These are phyloP conservation scores for Chimonanthus salicifolius DNA, from an alignment of 164 flowering plant species.

Conservation along the genomic window DNA sequence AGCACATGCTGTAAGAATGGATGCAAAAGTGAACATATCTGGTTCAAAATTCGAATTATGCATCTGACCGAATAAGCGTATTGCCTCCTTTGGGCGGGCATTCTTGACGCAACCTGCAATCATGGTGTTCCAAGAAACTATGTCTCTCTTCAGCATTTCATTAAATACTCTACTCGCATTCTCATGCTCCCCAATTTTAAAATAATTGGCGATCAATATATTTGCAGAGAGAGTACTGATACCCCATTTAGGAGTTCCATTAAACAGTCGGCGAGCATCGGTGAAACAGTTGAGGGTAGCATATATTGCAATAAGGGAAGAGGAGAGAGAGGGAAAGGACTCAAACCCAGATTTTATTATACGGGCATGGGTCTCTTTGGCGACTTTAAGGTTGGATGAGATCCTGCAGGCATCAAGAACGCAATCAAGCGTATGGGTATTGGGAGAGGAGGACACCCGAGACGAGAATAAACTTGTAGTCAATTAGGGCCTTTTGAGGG, in stretches of 20 bases:
- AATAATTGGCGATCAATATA: conserved; percentile 31
- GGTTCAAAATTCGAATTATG: conserved; percentile 39
- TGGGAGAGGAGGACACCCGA: conserved; percentile 1
- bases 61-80: conserved; percentile 36
- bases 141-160: conserved; percentile 33
- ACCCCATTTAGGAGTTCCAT: conserved; percentile 20
- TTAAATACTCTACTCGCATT: conserved; percentile 43
- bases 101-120: conserved; percentile 47
- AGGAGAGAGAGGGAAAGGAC: conserved; percentile 27
- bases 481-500: conserved; percentile 18
- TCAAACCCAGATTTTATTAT: conserved; percentile 45
- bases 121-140: conserved; percentile 59
- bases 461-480: conserved; percentile 12
- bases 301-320: conserved; percentile 39
- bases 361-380: conserved; percentile 11
- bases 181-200: conserved; percentile 42
- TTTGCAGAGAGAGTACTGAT: conserved; percentile 31
- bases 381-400: conserved; percentile 1
- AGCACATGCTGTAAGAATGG: conserved; percentile 50
- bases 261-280: conserved; percentile 29
- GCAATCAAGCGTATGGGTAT: conserved; percentile 11
- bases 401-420: conserved; percentile 24
- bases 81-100: conserved; percentile 37
- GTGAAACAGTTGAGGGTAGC: conserved; percentile 13
- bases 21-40: conserved; percentile 59